phyloP scores from a whole-genome alignment of 805 yeast genomes.

The Tetrapisispora namnaoensis region DNA sequence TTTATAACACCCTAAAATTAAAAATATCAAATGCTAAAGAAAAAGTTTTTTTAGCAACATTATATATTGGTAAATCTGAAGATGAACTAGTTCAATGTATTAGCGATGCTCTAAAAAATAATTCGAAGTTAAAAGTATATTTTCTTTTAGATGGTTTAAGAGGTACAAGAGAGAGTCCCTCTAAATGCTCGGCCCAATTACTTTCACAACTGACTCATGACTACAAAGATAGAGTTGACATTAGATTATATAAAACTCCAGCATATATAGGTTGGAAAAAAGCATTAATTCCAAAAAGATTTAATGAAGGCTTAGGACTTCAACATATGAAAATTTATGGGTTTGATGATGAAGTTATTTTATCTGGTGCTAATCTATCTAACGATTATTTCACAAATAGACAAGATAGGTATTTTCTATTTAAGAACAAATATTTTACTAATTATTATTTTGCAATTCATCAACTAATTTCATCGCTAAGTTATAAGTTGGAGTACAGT shows the following conservation, averaged over 20 bases:
- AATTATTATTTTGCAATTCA: conserved; percentile 72
- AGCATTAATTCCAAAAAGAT: conserved; percentile 61
- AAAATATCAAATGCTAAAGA: conserved; percentile 54
- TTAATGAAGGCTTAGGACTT: conserved; percentile 84
- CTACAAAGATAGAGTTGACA: conserved; percentile 58
- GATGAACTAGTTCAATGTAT: conserved; percentile 61
- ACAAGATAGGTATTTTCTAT: conserved; percentile 83
- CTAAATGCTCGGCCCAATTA: conserved; percentile 64
- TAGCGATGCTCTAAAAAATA: conserved; percentile 46
- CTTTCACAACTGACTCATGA: conserved; percentile 56
- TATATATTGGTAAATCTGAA: conserved; percentile 80
- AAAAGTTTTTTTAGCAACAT: conserved; percentile 71
- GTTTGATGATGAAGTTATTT: conserved; percentile 77
- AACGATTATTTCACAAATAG: conserved; percentile 88
- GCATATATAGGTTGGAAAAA: conserved; percentile 60
- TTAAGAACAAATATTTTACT: conserved; percentile 47
- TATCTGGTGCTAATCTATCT: conserved; percentile 88
- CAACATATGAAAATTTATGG: conserved; percentile 98
- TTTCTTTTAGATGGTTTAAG: conserved; percentile 80
- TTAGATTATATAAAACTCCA: conserved; percentile 87
- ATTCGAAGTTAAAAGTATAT: conserved; percentile 54
- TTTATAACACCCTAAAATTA: conserved; percentile 52
- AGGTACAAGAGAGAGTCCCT: conserved; percentile 89
- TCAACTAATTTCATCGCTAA: conserved; percentile 52
- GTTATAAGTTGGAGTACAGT: conserved; percentile 50